Evolutionary conservation across 2,329 filamentous ascomycete species (phyloP).

Genomic region (Phaeosphaeriaceae sp.): DNA sequence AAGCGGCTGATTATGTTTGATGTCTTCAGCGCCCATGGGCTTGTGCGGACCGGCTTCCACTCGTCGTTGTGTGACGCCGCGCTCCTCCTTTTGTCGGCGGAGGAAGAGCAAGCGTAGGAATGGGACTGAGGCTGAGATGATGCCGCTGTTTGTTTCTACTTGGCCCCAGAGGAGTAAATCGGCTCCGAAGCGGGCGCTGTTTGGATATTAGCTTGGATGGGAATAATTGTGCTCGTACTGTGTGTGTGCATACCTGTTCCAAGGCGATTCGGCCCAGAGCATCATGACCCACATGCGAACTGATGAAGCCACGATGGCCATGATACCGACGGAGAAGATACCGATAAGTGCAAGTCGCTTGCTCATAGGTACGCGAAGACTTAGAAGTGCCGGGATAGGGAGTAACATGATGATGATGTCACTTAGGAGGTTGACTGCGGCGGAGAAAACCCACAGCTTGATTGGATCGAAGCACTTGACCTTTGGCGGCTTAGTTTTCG

Average conservation of each 20-base stretch:
- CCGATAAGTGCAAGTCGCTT: constrained; percentile 60
- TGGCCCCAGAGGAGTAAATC: constrained; percentile 54
- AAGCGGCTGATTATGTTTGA: constrained; percentile 17
- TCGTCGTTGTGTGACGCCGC: constrained; percentile 11
- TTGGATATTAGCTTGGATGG: not conserved
- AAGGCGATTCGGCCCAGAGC: constrained; percentile 43
- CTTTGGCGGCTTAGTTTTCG: constrained; percentile 22
- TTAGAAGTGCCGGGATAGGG: constrained; percentile 54
- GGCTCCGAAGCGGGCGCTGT: constrained; percentile 39
- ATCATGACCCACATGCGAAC: constrained; percentile 47
- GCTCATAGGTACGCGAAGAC: constrained; percentile 55
- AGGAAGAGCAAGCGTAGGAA: constrained; percentile 52
- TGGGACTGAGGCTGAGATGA: constrained; percentile 54
- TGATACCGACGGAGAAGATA: constrained; percentile 45
- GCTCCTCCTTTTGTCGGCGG: constrained; percentile 22
- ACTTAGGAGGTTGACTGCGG: constrained; percentile 49
- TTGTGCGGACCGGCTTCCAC: constrained; percentile 21
- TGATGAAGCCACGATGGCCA: constrained; percentile 45
- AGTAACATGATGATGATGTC: constrained; percentile 53
- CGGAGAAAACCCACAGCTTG: constrained; percentile 46
- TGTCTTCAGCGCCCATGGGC: constrained; percentile 1
- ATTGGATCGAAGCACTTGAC: constrained; percentile 41
- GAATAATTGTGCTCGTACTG: not conserved
- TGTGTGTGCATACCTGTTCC: constrained; percentile 32
- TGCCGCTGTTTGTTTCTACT: constrained; percentile 56